Percentiles rank a stretch among this genome's conserved stretches.
Evolutionary conservation across 2,329 filamentous ascomycete species (phyloP).

Genomic region (Paradendryphiella salina): DNA sequence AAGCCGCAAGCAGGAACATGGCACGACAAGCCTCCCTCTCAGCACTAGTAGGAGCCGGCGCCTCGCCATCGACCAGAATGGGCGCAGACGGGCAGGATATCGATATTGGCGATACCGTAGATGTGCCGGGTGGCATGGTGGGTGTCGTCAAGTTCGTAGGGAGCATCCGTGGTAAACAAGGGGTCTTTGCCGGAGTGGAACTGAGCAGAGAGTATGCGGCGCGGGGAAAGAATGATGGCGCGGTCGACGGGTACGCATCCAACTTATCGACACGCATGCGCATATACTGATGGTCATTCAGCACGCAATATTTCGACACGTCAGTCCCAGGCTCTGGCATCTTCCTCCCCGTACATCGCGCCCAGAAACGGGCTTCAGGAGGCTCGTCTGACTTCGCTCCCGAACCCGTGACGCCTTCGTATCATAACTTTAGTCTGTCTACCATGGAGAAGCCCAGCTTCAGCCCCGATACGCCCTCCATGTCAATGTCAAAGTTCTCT

Average conservation of each 20-base stretch:
- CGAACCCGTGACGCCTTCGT: conserved; percentile 69
- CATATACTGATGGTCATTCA: conserved; percentile 29
- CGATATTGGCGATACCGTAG: conserved; percentile 79
- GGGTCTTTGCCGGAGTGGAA: conserved; percentile 90
- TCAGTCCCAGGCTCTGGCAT: conserved; percentile 80
- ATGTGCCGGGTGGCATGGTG: conserved; percentile 91
- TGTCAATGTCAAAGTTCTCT: conserved; percentile 82
- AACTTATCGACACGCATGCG: background rate
- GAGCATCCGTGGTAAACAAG: conserved; percentile 82
- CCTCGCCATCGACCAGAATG: conserved; percentile 49
- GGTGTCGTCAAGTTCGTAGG: conserved; percentile 90
- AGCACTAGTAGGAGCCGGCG: conserved; percentile 62
- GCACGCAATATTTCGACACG: conserved; percentile 77
- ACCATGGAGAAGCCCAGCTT: conserved; percentile 54
- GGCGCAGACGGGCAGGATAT: conserved; percentile 57
- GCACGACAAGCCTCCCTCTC: conserved; percentile 73
- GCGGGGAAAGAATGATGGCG: conserved; percentile 91
- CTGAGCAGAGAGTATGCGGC: conserved; percentile 76
- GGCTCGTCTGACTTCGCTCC: conserved; percentile 61
- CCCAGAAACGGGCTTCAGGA: conserved; percentile 66
- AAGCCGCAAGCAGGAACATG: conserved; percentile 52
- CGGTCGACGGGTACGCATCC: conserved; percentile 80
- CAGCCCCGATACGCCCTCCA: conserved; percentile 57
- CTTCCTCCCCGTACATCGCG: conserved; percentile 85
- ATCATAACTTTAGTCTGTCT: conserved; percentile 60